phyloP scores from a whole-genome alignment of 176 grass and related monocot genomes.

The Sorghum bicolor region Sorghum_bicolor_NCBIv3 NC_012873.2:54474501-54475000 shows the following conservation, averaged over 20 bases:
- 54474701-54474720: slow-evolving; percentile 42
- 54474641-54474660: slow-evolving; percentile 10
- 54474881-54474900: slow-evolving; percentile 11
- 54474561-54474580: slow-evolving; percentile 18
- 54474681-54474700: slow-evolving; percentile 22
- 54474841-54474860: slow-evolving; percentile 17
- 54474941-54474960: slow-evolving; percentile 37
- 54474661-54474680: slow-evolving; percentile 27
- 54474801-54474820: slow-evolving; percentile 25
- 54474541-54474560: slow-evolving; percentile 24
- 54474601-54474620: slow-evolving; percentile 28
- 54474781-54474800: slow-evolving; percentile 59
- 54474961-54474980: slow-evolving; percentile 48
- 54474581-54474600: slow-evolving; percentile 16
- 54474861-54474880: slow-evolving; percentile 21
- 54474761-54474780: slow-evolving; percentile 81
- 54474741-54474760: slow-evolving; percentile 62
- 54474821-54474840: slow-evolving; percentile 41
- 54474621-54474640: slow-evolving; percentile 9
- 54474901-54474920: slow-evolving; percentile 40
- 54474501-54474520: slow-evolving; percentile 36
- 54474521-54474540: slow-evolving; percentile 18
- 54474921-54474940: slow-evolving; percentile 50
- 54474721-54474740: slow-evolving; percentile 56
- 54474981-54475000: slow-evolving; percentile 40